A percentile compares a stretch with the other conserved stretches of the same genome.
Conservation (phyloP, 345 rosid species). For the Acer saccharum region DNA sequence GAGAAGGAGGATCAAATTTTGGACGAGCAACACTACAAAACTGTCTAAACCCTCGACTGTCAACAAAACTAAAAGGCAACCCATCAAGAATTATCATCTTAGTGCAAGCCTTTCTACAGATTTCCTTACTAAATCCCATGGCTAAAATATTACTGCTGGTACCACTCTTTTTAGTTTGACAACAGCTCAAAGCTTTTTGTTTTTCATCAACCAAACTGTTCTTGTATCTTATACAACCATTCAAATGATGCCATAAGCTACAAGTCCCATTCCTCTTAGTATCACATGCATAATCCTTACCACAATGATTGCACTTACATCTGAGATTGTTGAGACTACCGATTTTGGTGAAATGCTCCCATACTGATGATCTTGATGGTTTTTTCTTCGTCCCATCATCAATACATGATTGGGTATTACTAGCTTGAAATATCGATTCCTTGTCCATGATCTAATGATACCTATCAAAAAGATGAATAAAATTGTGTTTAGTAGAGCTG, state of each 20-base stretch:
- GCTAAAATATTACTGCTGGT: background rate
- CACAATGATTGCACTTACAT: background rate
- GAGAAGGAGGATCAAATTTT: background rate
- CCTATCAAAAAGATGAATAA: background rate
- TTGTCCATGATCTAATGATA: background rate
- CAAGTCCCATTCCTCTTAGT: background rate
- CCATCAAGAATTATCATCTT: too few relatives aligned
- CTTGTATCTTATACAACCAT: background rate
- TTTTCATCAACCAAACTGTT: background rate
- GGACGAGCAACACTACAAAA: background rate
- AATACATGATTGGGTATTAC: background rate
- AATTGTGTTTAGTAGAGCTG: too few relatives aligned
- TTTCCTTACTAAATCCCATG: too few relatives aligned
- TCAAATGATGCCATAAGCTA: background rate
- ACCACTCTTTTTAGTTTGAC: background rate
- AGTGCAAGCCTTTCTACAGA: too few relatives aligned
- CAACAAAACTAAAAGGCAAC: too few relatives aligned
- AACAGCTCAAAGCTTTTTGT: background rate
- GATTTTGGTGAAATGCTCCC: background rate
- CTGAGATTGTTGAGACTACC: background rate
- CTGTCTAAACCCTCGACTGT: too few relatives aligned
- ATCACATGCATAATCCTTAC: background rate
- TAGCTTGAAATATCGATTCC: background rate
- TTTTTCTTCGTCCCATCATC: too few relatives aligned
- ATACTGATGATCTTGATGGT: background rate